A percentile compares a stretch with the other conserved stretches of the same genome.
Conservation (phyloP, 331 rosid species). For the Dryas integrifolia region DNA sequence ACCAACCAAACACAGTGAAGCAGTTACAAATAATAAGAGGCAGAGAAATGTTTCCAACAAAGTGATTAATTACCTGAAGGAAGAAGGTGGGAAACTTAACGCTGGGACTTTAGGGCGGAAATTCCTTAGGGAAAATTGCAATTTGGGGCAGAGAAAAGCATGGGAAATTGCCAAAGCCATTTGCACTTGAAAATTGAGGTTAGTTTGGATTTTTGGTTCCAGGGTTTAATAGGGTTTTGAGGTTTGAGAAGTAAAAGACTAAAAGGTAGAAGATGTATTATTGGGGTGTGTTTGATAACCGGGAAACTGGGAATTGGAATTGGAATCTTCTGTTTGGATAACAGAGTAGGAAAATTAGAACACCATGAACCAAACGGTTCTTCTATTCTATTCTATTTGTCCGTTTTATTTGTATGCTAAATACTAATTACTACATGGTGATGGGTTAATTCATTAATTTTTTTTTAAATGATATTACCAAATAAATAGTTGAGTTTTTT, state of each 20-base stretch:
- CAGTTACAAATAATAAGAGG: neutral
- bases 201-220: neutral
- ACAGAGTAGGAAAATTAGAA: neutral
- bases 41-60: neutral
- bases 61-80: constrained; percentile 47
- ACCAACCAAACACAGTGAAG: neutral
- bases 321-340: neutral
- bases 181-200: neutral
- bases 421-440: no score
- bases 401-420: no score
- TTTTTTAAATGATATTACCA: no score
- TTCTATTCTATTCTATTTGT: no score
- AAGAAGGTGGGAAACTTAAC: constrained; percentile 32
- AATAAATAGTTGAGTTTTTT: no score
- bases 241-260: neutral
- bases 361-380: no score
- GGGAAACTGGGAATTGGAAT: neutral
- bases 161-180: constrained; percentile 75
- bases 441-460: no score
- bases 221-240: constrained; percentile 31
- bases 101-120: constrained; percentile 31
- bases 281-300: neutral
- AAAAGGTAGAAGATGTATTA: neutral
- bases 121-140: constrained; percentile 32
- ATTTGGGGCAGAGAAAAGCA: constrained; percentile 53